A percentile compares a stretch with the other conserved stretches of the same genome.
These are phyloP conservation scores for Suillus tomentosus DNA, from an alignment of 768 basidiomycete species.

Conservation along the genomic window DNA sequence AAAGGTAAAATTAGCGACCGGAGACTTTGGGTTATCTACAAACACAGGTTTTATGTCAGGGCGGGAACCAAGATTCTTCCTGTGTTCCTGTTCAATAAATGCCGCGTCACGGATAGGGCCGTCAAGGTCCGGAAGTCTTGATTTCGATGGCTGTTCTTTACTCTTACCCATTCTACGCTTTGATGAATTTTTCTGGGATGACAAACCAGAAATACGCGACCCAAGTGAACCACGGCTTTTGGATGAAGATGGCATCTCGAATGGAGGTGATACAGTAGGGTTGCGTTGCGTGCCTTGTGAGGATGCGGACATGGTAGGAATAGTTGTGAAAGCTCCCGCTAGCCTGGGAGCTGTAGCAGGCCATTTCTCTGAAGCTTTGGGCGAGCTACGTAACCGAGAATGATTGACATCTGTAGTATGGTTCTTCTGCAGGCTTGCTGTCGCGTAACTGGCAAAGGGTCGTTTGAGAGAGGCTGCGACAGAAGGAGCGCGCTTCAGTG, in stretches of 20 bases:
- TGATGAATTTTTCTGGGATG: slow-evolving; percentile 8
- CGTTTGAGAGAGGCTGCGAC: slow-evolving; percentile 43
- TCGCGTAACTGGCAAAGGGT: slow-evolving; percentile 44
- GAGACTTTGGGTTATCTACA: slow-evolving; percentile 52
- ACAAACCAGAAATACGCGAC: slow-evolving; percentile 7
- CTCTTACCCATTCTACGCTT: slow-evolving; percentile 6
- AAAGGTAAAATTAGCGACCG: slow-evolving; percentile 45
- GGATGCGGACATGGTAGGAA: slow-evolving; percentile 6
- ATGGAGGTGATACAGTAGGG: slow-evolving; percentile 22
- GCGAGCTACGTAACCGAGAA: slow-evolving; percentile 10
- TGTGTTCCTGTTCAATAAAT: slow-evolving; percentile 33
- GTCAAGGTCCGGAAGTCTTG: slow-evolving; percentile 18
- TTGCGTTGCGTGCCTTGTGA: slow-evolving; percentile 18
- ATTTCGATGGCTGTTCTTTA: slow-evolving; percentile 1
- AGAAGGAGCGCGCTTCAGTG: slow-evolving; percentile 29
- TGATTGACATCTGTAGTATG: slow-evolving; percentile 28
- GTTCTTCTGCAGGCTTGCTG: slow-evolving; percentile 22
- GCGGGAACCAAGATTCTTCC: slow-evolving; percentile 14
- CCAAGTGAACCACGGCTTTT: slow-evolving; percentile 18
- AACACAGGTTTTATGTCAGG: slow-evolving; percentile 30
- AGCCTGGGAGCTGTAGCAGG: slow-evolving; percentile 23
- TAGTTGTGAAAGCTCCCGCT: not conserved
- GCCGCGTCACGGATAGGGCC: slow-evolving; percentile 40
- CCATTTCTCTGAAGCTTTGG: slow-evolving; percentile 13
- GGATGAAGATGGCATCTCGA: slow-evolving; percentile 32